Percentiles rank a stretch among this genome's conserved stretches.
Evolutionary conservation across 371 early-diverging fungal species (phyloP).

Genomic region (Batrachochytrium dendrobatidis): DNA sequence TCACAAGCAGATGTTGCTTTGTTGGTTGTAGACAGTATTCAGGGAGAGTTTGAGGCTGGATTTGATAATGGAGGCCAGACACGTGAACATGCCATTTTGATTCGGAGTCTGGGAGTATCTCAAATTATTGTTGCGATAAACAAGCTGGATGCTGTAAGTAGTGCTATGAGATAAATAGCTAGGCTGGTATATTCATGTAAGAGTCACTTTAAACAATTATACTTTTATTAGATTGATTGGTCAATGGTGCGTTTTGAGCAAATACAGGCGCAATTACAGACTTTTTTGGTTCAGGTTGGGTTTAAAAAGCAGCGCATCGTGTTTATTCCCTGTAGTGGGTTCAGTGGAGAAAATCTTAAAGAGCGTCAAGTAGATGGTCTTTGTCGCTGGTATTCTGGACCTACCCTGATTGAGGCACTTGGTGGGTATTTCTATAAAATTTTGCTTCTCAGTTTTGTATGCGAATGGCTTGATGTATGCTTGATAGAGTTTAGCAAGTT

Average conservation of each 20-base stretch:
- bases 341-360: conserved; percentile 76
- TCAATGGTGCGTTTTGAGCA: conserved; percentile 62
- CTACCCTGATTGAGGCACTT: conserved; percentile 54
- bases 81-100: conserved; percentile 89
- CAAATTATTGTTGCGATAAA: conserved; percentile 88
- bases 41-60: conserved; percentile 96
- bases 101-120: conserved; percentile 79
- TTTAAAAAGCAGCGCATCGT: conserved; percentile 61
- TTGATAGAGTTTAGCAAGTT: not conserved
- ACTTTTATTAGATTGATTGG: conserved; percentile 60
- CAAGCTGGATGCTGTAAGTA: conserved; percentile 72
- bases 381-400: conserved; percentile 64
- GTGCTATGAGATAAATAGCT: not conserved
- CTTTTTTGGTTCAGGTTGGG: conserved; percentile 65
- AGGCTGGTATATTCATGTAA: not conserved
- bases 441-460: not conserved
- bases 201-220: not conserved
- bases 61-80: conserved; percentile 96
- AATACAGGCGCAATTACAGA: conserved; percentile 54
- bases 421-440: conserved; percentile 26
- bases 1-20: conserved; percentile 85
- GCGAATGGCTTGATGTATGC: not conserved
- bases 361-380: conserved; percentile 28
- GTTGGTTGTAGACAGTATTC: conserved; percentile 86
- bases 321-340: conserved; percentile 85